phyloP scores from a whole-genome alignment of 2,329 filamentous ascomycete species.

The Apiospora aurea region DNA sequence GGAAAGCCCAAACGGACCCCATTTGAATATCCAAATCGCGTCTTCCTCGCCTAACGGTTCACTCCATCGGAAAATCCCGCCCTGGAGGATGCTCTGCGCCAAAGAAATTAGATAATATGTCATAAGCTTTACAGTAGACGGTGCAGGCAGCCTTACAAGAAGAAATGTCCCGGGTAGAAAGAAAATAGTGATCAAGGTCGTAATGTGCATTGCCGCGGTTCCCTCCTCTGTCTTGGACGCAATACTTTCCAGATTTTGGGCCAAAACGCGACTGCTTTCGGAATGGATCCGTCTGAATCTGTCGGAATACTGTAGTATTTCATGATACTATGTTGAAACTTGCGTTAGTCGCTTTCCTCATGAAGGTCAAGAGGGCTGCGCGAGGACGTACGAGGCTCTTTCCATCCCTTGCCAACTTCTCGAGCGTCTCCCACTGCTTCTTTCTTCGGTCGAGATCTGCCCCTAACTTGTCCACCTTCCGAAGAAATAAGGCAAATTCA shows the following conservation, averaged over 20 bases:
- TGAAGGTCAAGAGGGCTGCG: background rate
- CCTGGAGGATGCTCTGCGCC: constrained; percentile 26
- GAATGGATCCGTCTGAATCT: constrained; percentile 42
- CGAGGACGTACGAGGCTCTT: background rate
- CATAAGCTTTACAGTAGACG: background rate
- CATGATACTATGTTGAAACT: no score
- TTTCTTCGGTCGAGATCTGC: background rate
- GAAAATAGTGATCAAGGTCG: constrained; percentile 28
- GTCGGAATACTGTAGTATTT: constrained; percentile 45
- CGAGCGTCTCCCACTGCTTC: background rate
- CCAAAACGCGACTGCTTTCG: constrained; percentile 30
- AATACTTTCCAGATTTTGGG: constrained; percentile 51
- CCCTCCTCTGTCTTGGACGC: constrained; percentile 53
- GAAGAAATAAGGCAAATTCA: background rate
- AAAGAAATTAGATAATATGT: background rate
- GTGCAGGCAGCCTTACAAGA: constrained; percentile 25
- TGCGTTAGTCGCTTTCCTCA: no score
- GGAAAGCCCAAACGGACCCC: background rate
- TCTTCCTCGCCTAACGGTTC: background rate
- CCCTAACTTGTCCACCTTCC: background rate
- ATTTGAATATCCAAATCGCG: background rate
- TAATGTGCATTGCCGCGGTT: constrained; percentile 30
- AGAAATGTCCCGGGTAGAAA: constrained; percentile 30
- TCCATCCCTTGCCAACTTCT: background rate
- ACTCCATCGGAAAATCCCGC: constrained; percentile 23